Conservation (phyloP, 2,329 filamentous ascomycete genomes). For the Aureobasidium uvarum region DNA sequence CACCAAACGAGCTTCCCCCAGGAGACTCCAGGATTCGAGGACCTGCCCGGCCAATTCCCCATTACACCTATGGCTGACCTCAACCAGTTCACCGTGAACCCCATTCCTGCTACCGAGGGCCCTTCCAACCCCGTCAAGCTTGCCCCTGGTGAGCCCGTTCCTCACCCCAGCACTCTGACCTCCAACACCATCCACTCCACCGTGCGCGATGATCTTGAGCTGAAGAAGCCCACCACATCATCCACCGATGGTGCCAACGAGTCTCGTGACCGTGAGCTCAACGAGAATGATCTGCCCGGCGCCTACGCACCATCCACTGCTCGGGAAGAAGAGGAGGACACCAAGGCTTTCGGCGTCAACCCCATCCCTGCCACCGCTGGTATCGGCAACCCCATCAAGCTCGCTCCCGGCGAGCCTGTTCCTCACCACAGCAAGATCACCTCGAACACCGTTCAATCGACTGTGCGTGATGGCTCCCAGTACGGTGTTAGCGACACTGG, state of each 20-base stretch:
- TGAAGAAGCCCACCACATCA: constrained; percentile 28
- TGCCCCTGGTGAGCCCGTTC: constrained; percentile 77
- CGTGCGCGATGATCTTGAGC: constrained; percentile 66
- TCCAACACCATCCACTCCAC: constrained; percentile 67
- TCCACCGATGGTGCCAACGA: constrained; percentile 47
- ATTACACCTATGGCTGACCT: constrained; percentile 59
- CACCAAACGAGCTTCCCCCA: constrained; percentile 33
- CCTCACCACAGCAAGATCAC: constrained; percentile 65
- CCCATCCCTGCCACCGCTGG: constrained; percentile 57
- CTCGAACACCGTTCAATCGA: constrained; percentile 67
- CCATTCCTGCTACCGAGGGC: constrained; percentile 48
- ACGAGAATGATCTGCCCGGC: constrained; percentile 24
- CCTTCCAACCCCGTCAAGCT: constrained; percentile 75
- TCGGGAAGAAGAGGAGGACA: constrained; percentile 33
- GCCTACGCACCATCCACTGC: constrained; percentile 19
- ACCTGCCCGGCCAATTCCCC: constrained; percentile 67
- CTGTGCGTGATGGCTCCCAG: constrained; percentile 69
- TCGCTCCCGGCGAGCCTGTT: constrained; percentile 77
- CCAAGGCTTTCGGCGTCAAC: constrained; percentile 54
- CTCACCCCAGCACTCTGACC: constrained; percentile 62
- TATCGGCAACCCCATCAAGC: constrained; percentile 71
- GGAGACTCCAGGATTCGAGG: constrained; percentile 33
- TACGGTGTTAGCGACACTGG: constrained; percentile 75
- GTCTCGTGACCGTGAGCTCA: constrained; percentile 27
- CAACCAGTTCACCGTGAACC: constrained; percentile 55